A percentile compares a stretch with the other conserved stretches of the same genome.
Evolutionary conservation across 129 eudicot genomes (phyloP).

Genomic region (Solidago caesia): DNA sequence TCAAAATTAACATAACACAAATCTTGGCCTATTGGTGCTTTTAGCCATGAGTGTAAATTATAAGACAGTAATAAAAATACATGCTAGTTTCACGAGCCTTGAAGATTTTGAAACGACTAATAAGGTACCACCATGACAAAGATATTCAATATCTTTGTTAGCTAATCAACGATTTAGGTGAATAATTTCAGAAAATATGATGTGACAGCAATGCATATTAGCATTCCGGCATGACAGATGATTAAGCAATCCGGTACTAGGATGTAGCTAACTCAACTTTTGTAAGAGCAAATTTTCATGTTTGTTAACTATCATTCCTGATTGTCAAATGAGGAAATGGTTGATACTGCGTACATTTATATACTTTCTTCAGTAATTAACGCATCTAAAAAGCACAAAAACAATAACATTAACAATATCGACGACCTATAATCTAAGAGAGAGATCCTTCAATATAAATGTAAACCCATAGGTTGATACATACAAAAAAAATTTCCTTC

Average conservation of each 20-base stretch:
- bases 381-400: slow-evolving; percentile 1
- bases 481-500: too few relatives aligned
- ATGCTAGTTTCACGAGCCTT: not conserved
- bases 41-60: not conserved
- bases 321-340: slow-evolving; percentile 1
- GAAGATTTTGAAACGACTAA: slow-evolving; percentile 1
- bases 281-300: not conserved
- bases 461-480: not conserved
- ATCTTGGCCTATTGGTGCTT: not conserved
- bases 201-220: not conserved
- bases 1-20: not conserved
- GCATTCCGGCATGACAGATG: not conserved
- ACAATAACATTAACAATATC: not conserved
- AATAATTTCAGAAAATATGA: not conserved
- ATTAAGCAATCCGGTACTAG: not conserved
- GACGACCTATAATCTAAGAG: not conserved
- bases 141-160: not conserved
- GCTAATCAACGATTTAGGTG: not conserved
- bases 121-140: not conserved
- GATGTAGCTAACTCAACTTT: not conserved
- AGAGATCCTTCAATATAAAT: not conserved
- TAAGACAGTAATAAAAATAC: not conserved
- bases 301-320: not conserved
- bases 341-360: not conserved
- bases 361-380: not conserved